A percentile compares a stretch with the other conserved stretches of the same genome.
phyloP scores from a whole-genome alignment of 2,329 filamentous ascomycete genomes.

The Aureobasidium sp. region DNA sequence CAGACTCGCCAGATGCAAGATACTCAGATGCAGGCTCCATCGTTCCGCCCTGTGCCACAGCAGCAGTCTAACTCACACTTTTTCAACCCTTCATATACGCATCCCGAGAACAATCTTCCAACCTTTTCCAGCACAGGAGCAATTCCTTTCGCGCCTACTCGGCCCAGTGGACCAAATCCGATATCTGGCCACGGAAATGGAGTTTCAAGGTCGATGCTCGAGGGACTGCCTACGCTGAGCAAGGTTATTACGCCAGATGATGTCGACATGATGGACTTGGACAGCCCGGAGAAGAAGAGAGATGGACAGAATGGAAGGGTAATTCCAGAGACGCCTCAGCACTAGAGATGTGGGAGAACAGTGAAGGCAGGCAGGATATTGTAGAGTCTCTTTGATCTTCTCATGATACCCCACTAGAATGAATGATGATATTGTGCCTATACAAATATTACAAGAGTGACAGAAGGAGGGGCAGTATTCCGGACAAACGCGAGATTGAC shows the following conservation, averaged over 20 bases:
- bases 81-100: conserved; percentile 1
- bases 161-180: neutral
- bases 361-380: neutral
- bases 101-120: conserved; percentile 9
- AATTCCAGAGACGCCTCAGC: neutral
- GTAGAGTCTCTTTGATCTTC: neutral
- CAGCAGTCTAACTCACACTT: neutral
- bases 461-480: neutral
- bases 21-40: too few relatives aligned
- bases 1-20: too few relatives aligned
- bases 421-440: neutral
- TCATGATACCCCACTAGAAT: neutral
- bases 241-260: neutral
- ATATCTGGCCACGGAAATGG: conserved; percentile 11
- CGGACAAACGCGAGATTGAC: conserved; percentile 3
- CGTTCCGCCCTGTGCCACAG: neutral
- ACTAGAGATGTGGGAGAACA: neutral
- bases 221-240: neutral
- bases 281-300: neutral
- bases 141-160: conserved; percentile 22
- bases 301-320: neutral
- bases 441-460: too few relatives aligned
- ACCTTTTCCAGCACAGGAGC: conserved; percentile 20
- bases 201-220: conserved; percentile 14
- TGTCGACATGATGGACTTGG: conserved; percentile 7